Base-by-base conservation (phyloP, 495 filamentous ascomycete species). In the Collariella sp. region DNA sequence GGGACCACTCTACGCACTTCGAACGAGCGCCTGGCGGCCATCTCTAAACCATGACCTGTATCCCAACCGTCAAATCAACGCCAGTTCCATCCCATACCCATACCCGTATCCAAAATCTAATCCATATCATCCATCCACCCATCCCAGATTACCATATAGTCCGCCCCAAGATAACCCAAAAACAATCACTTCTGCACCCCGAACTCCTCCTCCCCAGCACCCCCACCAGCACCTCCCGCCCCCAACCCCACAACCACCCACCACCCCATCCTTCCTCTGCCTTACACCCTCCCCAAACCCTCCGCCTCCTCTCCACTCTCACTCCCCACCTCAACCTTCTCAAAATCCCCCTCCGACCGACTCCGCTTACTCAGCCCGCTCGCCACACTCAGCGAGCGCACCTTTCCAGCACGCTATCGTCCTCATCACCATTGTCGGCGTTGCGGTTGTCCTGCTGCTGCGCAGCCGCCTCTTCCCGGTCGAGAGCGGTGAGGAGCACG, bases 241-340 rank as follows among this genome's bases (percentile, higher is more conserved):
- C 73, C 81, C 81, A 83, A 39, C 70, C 75, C 75, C 82, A 83
- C 7, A 79, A 76, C n/a, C 68, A 83, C 74, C 83, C 82, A 84
- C 22, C 12, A 24, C 33, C 36, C 20, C 22, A 22, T 34, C 13
- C 6, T 33, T 15, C 20, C 46, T 42, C 6, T 19, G 18, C 45
- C 43, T 44, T 62, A 65, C 18, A 13, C 26, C 45, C 26, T 40
- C 62, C 67, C 19, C 40, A 11, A 52, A 64, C 62, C 62, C 56
- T 69, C 41, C 55, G 67, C 66, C 13, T 74, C 65, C 41, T 73
- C 77, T 38, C 78, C 78, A 33, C 68, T 74, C 1, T 77, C 75
- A 59, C 85, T 85, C 51, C 86, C 84, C n/a, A 76, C 75, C 35
- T 89, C 84, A 56, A 95, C 83, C 62, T 85, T 83, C 62, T 91